A percentile compares a stretch with the other conserved stretches of the same genome.
phyloP scores from a whole-genome alignment of 352 stramenopile species.

The Pythium insidiosum region DNA sequence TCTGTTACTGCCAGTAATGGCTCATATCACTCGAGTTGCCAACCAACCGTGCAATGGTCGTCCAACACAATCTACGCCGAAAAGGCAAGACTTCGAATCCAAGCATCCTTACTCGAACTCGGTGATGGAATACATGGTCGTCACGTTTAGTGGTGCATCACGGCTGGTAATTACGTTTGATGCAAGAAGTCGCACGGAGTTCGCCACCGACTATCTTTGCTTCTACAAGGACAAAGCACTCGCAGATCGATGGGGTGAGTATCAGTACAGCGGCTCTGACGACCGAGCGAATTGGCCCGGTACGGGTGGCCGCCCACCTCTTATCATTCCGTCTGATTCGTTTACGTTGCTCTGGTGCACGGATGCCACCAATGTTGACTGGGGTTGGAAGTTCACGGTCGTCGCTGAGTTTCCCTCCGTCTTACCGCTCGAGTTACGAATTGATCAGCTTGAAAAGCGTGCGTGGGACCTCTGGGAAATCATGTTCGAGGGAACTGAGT shows the following conservation, averaged over 20 bases:
- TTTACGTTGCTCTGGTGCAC: slow-evolving; percentile 84
- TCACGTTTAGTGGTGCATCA: slow-evolving; percentile 64
- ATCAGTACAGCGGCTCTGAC: slow-evolving; percentile 59
- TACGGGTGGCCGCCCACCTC: slow-evolving; percentile 31
- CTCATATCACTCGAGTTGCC: slow-evolving; percentile 30
- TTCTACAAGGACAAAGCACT: slow-evolving; percentile 82
- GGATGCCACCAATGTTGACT: slow-evolving; percentile 84
- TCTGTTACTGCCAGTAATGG: slow-evolving; percentile 18
- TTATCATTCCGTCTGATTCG: slow-evolving; percentile 68
- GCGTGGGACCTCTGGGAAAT: slow-evolving; percentile 61
- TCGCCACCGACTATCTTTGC: slow-evolving; percentile 70
- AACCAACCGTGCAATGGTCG: slow-evolving; percentile 30
- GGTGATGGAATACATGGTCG: slow-evolving; percentile 70
- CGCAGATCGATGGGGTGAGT: slow-evolving; percentile 47
- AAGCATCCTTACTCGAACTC: slow-evolving; percentile 82
- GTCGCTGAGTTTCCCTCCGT: slow-evolving; percentile 46
- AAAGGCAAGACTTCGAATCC: slow-evolving; percentile 70
- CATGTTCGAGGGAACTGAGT: slow-evolving; percentile 49
- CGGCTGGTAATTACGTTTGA: slow-evolving; percentile 71
- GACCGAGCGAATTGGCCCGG: slow-evolving; percentile 81
- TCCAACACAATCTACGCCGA: slow-evolving; percentile 37
- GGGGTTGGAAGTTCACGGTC: slow-evolving; percentile 82
- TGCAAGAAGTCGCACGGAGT: slow-evolving; percentile 45
- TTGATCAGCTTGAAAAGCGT: slow-evolving; percentile 52
- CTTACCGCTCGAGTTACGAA: slow-evolving; percentile 28